Percentiles rank a stretch among this genome's conserved stretches.
Evolutionary conservation across 1,139 yeast genomes (phyloP).

Genomic region (Suhomyces bokatorum): DNA sequence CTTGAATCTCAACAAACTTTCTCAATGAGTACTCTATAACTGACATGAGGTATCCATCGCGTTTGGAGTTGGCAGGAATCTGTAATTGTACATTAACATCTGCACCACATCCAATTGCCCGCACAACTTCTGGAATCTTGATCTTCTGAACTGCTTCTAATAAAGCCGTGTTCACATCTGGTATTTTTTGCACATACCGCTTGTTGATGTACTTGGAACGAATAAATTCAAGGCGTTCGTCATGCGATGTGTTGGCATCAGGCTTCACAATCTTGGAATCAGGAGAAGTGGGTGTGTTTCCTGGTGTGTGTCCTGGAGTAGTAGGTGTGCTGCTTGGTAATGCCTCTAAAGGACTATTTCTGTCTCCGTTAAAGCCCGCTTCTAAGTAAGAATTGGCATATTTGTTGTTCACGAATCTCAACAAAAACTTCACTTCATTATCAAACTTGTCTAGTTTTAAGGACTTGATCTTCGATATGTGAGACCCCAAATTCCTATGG

Average conservation of each 20-base stretch:
- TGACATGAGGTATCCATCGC: conserved; percentile 32
- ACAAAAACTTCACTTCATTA: conserved; percentile 40
- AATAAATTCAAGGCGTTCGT: conserved; percentile 45
- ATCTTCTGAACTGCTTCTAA: conserved; percentile 53
- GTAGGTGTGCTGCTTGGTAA: background rate
- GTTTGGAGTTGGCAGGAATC: conserved; percentile 23
- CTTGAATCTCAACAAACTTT: conserved; percentile 41
- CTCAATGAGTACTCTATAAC: conserved; percentile 63
- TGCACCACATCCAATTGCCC: conserved; percentile 52
- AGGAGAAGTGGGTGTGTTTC: conserved; percentile 5
- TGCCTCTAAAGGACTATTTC: background rate
- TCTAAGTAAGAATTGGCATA: conserved; percentile 42
- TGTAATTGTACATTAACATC: conserved; percentile 43
- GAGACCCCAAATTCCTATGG: conserved; percentile 55
- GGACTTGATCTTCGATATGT: conserved; percentile 51
- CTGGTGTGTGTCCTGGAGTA: background rate
- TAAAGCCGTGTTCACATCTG: conserved; percentile 28
- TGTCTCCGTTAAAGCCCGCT: conserved; percentile 16
- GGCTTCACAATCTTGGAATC: conserved; percentile 13
- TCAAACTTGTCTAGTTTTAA: conserved; percentile 52
- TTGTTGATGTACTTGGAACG: conserved; percentile 50
- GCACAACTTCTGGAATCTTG: conserved; percentile 46
- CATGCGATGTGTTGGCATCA: conserved; percentile 36
- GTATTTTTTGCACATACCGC: conserved; percentile 32
- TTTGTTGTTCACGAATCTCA: conserved; percentile 44